These are phyloP conservation scores for Diaporthe vaccinii DNA, from an alignment of 2,329 filamentous ascomycete species.

Conservation along the genomic window DNA sequence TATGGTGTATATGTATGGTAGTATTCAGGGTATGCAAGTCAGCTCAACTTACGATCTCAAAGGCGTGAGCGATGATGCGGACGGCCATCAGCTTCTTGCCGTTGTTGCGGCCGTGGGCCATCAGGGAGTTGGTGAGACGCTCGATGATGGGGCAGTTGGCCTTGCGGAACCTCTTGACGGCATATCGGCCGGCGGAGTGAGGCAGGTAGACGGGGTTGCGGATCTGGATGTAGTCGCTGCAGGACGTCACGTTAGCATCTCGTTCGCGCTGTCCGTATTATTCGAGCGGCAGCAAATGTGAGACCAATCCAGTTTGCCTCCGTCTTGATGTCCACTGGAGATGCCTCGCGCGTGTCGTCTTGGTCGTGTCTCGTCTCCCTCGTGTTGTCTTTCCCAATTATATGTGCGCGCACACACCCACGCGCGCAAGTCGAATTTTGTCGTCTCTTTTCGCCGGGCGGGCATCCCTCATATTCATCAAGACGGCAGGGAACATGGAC, in stretches of 20 bases:
- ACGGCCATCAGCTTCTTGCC: conserved; percentile 99
- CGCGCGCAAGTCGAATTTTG: neutral
- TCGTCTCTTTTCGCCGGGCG: conserved; percentile 8
- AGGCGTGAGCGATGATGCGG: conserved; percentile 98
- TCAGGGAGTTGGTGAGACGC: conserved; percentile 99
- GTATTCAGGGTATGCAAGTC: neutral
- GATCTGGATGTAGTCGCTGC: conserved; percentile 99
- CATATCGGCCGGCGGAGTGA: conserved; percentile 98
- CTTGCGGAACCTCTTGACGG: conserved; percentile 99
- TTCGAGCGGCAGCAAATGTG: neutral
- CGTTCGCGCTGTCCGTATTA: conserved; percentile 33
- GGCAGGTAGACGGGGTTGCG: conserved; percentile 98
- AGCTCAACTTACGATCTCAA: conserved; percentile 86
- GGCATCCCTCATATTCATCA: conserved; percentile 19
- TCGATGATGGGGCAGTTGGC: conserved; percentile 99
- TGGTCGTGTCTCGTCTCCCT: neutral
- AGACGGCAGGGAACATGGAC: conserved; percentile 36
- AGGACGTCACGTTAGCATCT: conserved; percentile 51
- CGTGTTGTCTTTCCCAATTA: neutral
- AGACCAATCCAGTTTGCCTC: conserved; percentile 33
- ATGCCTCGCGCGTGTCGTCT: neutral
- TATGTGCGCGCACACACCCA: neutral
- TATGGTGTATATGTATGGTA: neutral
- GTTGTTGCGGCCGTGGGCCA: conserved; percentile 99
- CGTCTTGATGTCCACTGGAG: conserved; percentile 22